A percentile compares a stretch with the other conserved stretches of the same genome.
Conservation (phyloP, 164 flowering plant genomes). For the Protea cynaroides region DNA sequence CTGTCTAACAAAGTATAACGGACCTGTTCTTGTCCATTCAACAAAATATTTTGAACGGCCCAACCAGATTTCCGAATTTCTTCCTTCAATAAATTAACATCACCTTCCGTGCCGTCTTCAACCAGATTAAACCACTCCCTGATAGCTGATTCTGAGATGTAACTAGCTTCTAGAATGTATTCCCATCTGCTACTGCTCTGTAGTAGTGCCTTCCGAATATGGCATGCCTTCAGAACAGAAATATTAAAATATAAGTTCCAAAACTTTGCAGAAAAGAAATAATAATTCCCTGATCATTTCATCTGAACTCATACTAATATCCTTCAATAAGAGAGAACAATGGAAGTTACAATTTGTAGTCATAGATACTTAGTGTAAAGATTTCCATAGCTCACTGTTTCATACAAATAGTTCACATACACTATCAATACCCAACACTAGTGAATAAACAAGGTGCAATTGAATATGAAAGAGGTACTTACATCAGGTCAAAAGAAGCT, state of each 20-base stretch:
- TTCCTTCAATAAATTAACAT: constrained; percentile 25
- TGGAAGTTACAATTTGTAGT: too few relatives aligned
- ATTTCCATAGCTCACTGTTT: too few relatives aligned
- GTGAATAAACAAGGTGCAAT: too few relatives aligned
- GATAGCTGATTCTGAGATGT: constrained; percentile 16
- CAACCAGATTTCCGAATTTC: constrained; percentile 42
- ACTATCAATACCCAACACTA: too few relatives aligned
- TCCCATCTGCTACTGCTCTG: constrained; percentile 20
- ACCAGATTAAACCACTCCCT: constrained; percentile 42
- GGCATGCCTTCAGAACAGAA: constrained; percentile 47
- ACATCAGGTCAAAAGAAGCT: too few relatives aligned
- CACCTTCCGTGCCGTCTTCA: constrained; percentile 37
- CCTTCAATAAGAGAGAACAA: too few relatives aligned
- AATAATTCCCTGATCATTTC: too few relatives aligned
- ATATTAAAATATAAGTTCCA: neutral
- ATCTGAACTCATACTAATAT: too few relatives aligned
- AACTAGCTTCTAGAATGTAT: constrained; percentile 14
- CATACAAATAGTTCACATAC: too few relatives aligned
- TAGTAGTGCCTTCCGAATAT: constrained; percentile 42
- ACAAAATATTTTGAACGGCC: constrained; percentile 46
- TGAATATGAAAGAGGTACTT: too few relatives aligned
- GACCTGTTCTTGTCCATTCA: constrained; percentile 42
- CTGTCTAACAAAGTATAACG: constrained; percentile 45
- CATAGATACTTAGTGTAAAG: too few relatives aligned
- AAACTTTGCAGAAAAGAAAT: too few relatives aligned